These are phyloP conservation scores for Epichloe glyceriae DNA, from an alignment of 2,329 filamentous ascomycete genomes.

Conservation along the genomic window DNA sequence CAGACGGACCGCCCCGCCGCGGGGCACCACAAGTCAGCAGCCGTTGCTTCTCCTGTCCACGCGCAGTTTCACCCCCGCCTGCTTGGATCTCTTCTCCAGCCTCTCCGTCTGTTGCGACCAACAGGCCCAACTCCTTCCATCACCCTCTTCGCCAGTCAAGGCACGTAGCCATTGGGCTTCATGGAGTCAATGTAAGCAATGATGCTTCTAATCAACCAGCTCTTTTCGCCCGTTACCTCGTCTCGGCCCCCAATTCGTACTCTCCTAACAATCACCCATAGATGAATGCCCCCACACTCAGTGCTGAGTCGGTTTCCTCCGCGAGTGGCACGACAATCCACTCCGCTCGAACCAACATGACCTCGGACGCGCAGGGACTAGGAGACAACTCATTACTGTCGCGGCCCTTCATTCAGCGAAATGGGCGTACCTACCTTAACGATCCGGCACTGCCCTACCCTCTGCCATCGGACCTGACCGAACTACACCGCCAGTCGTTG, in stretches of 20 bases:
- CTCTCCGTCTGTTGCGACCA: neutral
- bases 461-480: conserved; percentile 75
- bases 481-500: conserved; percentile 77
- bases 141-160: conserved; percentile 1
- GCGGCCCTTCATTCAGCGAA: conserved; percentile 54
- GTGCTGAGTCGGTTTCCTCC: conserved; percentile 34
- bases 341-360: conserved; percentile 33
- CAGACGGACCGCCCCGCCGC: conserved; percentile 17
- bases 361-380: conserved; percentile 33
- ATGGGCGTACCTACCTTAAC: conserved; percentile 73
- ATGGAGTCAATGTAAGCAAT: conserved; percentile 7
- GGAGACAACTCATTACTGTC: conserved; percentile 25
- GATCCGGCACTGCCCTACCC: conserved; percentile 64
- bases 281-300: conserved; percentile 23
- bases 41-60: neutral
- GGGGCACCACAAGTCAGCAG: conserved; percentile 9
- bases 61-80: neutral
- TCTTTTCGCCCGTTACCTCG: neutral
- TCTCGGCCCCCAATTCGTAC: neutral
- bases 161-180: conserved; percentile 4
- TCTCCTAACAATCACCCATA: conserved; percentile 15
- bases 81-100: neutral
- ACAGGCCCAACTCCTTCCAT: conserved; percentile 2
- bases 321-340: conserved; percentile 29
- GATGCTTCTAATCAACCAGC: neutral